Evolutionary conservation across 768 basidiomycete species (phyloP).

Genomic region (Amanita muscaria): DNA sequence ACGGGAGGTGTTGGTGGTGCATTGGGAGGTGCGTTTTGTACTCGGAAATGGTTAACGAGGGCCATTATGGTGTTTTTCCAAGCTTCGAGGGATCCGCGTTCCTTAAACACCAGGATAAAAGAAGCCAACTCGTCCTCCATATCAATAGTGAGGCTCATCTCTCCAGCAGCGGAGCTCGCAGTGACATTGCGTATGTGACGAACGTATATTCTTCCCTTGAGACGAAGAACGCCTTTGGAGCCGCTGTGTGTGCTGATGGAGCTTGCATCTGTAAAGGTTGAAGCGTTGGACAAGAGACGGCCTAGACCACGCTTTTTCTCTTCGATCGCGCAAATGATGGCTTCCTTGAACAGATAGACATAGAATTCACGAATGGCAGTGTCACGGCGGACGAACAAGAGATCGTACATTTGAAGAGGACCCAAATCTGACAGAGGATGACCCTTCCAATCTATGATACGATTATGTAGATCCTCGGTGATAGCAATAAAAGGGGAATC

Average conservation of each 20-base stretch:
- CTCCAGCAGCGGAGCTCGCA: slow-evolving; percentile 67
- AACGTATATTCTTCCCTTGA: slow-evolving; percentile 94
- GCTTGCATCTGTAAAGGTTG: slow-evolving; percentile 42
- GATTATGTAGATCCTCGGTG: slow-evolving; percentile 79
- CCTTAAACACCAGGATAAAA: slow-evolving; percentile 94
- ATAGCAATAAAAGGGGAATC: slow-evolving; percentile 76
- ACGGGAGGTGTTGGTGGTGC: slow-evolving; percentile 29
- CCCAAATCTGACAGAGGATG: slow-evolving; percentile 88
- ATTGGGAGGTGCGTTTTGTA: slow-evolving; percentile 30
- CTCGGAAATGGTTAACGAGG: slow-evolving; percentile 66
- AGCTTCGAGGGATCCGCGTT: slow-evolving; percentile 77
- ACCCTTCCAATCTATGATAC: slow-evolving; percentile 95
- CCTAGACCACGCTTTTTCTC: slow-evolving; percentile 84
- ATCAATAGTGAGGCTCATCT: slow-evolving; percentile 91
- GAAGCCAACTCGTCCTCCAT: slow-evolving; percentile 97
- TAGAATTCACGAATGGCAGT: slow-evolving; percentile 87
- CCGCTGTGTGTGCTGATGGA: slow-evolving; percentile 33
- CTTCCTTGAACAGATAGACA: slow-evolving; percentile 95
- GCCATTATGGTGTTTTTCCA: slow-evolving; percentile 82
- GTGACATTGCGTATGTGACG: slow-evolving; percentile 88
- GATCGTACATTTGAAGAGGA: slow-evolving; percentile 84
- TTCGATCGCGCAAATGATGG: slow-evolving; percentile 96
- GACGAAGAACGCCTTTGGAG: slow-evolving; percentile 67
- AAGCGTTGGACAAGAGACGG: slow-evolving; percentile 60
- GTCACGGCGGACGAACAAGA: slow-evolving; percentile 83